These are phyloP conservation scores for Ophiostoma himal-ulmi DNA, from an alignment of 2,329 filamentous ascomycete species.

Conservation along the genomic window DNA sequence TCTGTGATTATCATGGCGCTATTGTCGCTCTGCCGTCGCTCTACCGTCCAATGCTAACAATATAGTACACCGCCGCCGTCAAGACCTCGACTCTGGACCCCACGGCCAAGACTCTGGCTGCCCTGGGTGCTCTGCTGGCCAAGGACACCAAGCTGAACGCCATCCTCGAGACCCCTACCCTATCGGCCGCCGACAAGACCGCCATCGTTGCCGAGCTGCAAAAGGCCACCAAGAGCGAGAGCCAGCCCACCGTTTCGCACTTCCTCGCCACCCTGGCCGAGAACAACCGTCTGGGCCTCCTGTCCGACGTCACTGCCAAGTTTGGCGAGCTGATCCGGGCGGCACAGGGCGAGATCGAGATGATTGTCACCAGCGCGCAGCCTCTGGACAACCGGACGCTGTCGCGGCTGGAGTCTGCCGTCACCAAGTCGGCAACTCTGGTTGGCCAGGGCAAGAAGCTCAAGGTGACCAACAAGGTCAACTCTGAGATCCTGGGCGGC, in stretches of 20 bases:
- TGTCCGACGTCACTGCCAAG: conserved; percentile 79
- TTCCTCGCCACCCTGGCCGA: conserved; percentile 85
- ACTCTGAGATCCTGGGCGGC: conserved; percentile 89
- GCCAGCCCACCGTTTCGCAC: conserved; percentile 86
- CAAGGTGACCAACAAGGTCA: conserved; percentile 90
- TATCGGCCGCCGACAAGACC: conserved; percentile 72
- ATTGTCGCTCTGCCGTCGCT: background rate
- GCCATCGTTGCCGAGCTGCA: conserved; percentile 80
- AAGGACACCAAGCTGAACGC: conserved; percentile 73
- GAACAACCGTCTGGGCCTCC: conserved; percentile 87
- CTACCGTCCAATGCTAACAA: background rate
- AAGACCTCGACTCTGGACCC: conserved; percentile 82
- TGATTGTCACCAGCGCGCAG: conserved; percentile 83
- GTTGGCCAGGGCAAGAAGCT: conserved; percentile 91
- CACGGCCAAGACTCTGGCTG: conserved; percentile 72
- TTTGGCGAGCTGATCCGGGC: conserved; percentile 84
- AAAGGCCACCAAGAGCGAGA: conserved; percentile 64
- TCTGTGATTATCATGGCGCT: background rate
- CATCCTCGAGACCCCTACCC: conserved; percentile 76
- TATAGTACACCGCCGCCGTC: conserved; percentile 87
- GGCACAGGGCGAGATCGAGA: conserved; percentile 84
- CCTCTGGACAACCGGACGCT: conserved; percentile 83
- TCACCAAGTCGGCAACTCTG: conserved; percentile 83
- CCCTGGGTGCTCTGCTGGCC: conserved; percentile 65
- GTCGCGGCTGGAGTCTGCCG: conserved; percentile 75